Percentiles rank a stretch among this genome's conserved stretches.
These are phyloP conservation scores for Marchantia paleacea DNA, from an alignment of 225 moss, liverwort and hornwort species.

Conservation along the genomic window DNA sequence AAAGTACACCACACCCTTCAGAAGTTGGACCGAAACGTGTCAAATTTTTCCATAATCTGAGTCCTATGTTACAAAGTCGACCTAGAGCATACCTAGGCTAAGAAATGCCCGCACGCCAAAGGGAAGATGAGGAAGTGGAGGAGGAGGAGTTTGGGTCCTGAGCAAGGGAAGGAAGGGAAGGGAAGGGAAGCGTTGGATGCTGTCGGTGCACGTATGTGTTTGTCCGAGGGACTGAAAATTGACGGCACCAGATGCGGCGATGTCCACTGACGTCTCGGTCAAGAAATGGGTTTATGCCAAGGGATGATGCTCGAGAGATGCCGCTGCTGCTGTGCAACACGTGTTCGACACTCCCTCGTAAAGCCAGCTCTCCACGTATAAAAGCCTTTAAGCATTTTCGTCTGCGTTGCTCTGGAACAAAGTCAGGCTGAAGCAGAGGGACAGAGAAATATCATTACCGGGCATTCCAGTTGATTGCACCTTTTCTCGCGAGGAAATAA, in stretches of 20 bases:
- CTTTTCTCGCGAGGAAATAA: neutral
- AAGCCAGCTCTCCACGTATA: neutral
- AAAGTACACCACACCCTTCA: too few species aligned
- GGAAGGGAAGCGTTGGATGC: neutral
- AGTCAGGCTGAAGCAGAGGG: neutral
- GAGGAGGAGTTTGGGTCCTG: too few species aligned
- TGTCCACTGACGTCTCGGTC: neutral
- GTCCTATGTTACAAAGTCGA: too few species aligned
- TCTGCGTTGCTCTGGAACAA: neutral
- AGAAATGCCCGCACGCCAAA: too few species aligned
- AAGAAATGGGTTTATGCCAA: conserved; percentile 1
- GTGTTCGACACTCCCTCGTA: neutral
- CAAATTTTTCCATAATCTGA: too few species aligned
- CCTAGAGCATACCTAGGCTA: too few species aligned
- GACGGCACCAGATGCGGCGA: neutral
- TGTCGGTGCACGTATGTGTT: neutral
- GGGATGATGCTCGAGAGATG: neutral
- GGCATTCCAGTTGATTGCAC: too few species aligned
- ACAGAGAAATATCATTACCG: neutral
- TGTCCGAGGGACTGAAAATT: neutral
- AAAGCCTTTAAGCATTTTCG: neutral
- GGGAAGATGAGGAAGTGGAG: neutral
- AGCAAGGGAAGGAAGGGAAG: neutral
- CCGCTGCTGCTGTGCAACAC: neutral
- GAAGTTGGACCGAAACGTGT: too few species aligned